Evolutionary conservation across 768 basidiomycete genomes (phyloP).

Genomic region (Collybia sordida): DNA sequence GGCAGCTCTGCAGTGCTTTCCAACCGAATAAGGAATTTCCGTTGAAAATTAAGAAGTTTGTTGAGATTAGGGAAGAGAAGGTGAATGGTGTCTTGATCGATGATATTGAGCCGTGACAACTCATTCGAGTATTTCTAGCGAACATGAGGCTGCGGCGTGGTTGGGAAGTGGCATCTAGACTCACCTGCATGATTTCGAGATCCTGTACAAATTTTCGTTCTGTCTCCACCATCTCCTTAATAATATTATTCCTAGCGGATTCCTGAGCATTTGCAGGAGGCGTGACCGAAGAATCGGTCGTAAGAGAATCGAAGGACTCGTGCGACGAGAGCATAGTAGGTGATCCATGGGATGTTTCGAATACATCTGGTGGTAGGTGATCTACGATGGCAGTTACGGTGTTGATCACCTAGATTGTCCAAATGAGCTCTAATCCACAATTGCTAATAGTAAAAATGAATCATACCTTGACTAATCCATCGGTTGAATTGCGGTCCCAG

Average conservation of each 20-base stretch:
- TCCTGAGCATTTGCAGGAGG: conserved; percentile 59
- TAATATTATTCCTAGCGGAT: conserved; percentile 70
- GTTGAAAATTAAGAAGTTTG: conserved; percentile 94
- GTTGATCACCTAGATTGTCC: conserved; percentile 68
- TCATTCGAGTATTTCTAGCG: conserved; percentile 85
- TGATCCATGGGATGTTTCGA: conserved; percentile 62
- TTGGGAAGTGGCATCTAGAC: conserved; percentile 22
- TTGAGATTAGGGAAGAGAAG: conserved; percentile 93
- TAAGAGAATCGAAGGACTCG: conserved; percentile 59
- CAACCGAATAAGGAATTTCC: conserved; percentile 87
- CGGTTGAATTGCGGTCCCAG: conserved; percentile 87
- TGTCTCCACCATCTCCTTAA: conserved; percentile 90
- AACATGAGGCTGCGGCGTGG: conserved; percentile 17
- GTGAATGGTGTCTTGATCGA: conserved; percentile 95
- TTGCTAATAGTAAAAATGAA: conserved; percentile 1
- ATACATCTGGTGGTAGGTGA: conserved; percentile 66
- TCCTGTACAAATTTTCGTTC: conserved; percentile 97
- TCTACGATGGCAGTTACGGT: conserved; percentile 86
- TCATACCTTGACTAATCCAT: conserved; percentile 91
- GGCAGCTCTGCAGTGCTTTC: conserved; percentile 82
- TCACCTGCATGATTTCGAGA: conserved; percentile 92
- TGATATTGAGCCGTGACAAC: conserved; percentile 76
- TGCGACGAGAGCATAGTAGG: conserved; percentile 54
- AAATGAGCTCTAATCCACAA: not conserved
- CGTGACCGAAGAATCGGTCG: conserved; percentile 39